These are phyloP conservation scores for Populus tomentosa DNA, from an alignment of 441 rosid species.

Conservation along the genomic window DNA sequence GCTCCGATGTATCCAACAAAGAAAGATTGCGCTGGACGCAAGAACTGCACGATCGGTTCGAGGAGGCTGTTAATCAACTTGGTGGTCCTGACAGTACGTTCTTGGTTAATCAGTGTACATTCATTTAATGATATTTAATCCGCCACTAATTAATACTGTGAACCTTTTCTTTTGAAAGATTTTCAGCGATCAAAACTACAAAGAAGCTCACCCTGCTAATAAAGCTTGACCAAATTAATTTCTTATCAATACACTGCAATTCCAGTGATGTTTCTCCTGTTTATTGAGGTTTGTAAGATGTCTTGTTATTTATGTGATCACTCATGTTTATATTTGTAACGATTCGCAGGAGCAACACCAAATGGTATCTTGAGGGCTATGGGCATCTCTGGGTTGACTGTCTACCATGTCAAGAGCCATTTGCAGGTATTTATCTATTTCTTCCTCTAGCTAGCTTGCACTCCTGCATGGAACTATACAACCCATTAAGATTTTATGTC, in stretches of 20 bases:
- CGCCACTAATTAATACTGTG: too few relatives aligned
- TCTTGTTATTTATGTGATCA: background rate
- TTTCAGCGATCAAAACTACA: too few relatives aligned
- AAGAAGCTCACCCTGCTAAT: too few relatives aligned
- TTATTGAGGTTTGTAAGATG: background rate
- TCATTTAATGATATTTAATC: too few relatives aligned
- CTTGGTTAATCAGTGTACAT: too few relatives aligned
- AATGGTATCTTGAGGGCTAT: conserved; percentile 59
- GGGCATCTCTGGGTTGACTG: conserved; percentile 41
- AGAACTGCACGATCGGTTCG: conserved; percentile 54
- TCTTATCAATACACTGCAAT: background rate
- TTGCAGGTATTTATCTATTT: conserved; percentile 38
- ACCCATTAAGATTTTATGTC: too few relatives aligned
- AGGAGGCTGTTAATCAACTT: conserved; percentile 51
- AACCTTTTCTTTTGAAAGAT: background rate
- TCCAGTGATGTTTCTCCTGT: background rate
- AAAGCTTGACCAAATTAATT: background rate
- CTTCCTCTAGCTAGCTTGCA: background rate
- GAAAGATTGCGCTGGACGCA: conserved; percentile 61
- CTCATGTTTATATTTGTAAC: background rate
- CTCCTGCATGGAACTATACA: too few relatives aligned
- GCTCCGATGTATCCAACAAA: conserved; percentile 37
- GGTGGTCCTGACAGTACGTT: conserved; percentile 69
- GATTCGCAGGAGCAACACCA: conserved; percentile 52
- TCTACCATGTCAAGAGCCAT: conserved; percentile 70